Evolutionary conservation across 345 rosid genomes (phyloP), one percentile per base, ranked within the genome.

Genomic region (Boechera stricta): DNA sequence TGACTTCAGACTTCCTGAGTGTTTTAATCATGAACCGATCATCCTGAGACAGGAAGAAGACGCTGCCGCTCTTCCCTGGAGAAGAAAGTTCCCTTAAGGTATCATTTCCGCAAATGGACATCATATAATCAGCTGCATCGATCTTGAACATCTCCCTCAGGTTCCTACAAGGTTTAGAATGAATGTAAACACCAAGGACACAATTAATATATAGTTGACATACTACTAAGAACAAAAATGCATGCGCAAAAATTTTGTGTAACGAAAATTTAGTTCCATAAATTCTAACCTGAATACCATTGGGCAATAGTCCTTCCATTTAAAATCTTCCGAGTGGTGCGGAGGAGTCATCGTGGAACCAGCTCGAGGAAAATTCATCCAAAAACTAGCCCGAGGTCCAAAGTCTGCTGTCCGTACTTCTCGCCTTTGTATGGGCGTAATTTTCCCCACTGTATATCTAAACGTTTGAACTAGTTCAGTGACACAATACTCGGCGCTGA

Each of bases 21-120:
- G 99, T 95, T 87, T 95, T 95, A 74, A 95, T 95, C 98, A 95
- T 95, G 87, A 95, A 95, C 62, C 91, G 88, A 66, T 95, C 99
- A 72, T 95, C 99, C 79, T 92, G 99, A 71, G 99, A 95, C 79
- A 95, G 69, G 83, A 95, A 90, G 80, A 95, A 92, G 56, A 95
- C 93, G 72, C 98, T 95, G 38, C 98, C 99, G 35, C 99, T 92
- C 80, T 95, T 95, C 51, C 99, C 99, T 45, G 99, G 99, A 54
- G 99, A 95, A 81, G 98, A 95, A 81, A 95, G 98, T 77, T 92
- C 98, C 73, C 98, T 83, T 52, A 95, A 93, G 72, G 96, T 92
- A 87, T 92, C 99, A 70, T 92, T 95, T 66, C 98, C 99, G 71
- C 99, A 95, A 75, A 95, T 95, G 49, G 98, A 95, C 87, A 95